Evolutionary conservation across 495 filamentous ascomycete genomes (phyloP).

Genomic region (Xylaria sp.): DNA sequence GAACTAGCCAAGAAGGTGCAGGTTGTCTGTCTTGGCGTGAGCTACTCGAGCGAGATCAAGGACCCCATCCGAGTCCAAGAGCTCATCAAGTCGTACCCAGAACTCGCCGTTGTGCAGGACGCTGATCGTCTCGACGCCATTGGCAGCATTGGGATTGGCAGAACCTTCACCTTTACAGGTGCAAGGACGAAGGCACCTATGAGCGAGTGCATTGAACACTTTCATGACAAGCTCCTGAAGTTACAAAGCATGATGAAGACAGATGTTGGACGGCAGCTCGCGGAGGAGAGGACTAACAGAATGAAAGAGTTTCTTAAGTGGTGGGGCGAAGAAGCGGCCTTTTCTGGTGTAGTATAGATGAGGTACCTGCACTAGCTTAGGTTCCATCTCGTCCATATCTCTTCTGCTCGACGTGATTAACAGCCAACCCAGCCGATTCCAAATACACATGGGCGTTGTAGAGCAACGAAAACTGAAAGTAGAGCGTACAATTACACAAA

Average conservation of each 20-base stretch:
- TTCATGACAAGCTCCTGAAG: constrained; percentile 78
- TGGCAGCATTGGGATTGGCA: constrained; percentile 80
- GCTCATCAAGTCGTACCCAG: constrained; percentile 66
- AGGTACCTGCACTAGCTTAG: constrained; percentile 2
- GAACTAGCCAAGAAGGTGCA: constrained; percentile 70
- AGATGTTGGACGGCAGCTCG: constrained; percentile 69
- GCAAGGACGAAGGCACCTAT: constrained; percentile 63
- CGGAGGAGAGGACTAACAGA: constrained; percentile 67
- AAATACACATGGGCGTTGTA: background rate
- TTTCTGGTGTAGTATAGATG: constrained; percentile 10
- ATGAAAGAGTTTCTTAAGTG: constrained; percentile 68
- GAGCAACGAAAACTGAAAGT: background rate
- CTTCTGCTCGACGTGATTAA: background rate
- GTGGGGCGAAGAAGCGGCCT: constrained; percentile 56
- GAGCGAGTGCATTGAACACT: constrained; percentile 72
- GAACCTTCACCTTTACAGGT: constrained; percentile 79
- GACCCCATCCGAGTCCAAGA: constrained; percentile 58
- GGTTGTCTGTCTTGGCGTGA: constrained; percentile 73
- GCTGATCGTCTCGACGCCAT: constrained; percentile 90
- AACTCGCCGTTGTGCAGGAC: constrained; percentile 87
- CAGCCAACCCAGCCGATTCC: background rate
- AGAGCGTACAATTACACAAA: background rate
- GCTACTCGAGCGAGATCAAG: constrained; percentile 75
- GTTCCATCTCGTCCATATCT: background rate
- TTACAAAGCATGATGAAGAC: constrained; percentile 88